Percentiles rank a stretch among this genome's conserved stretches.
Evolutionary conservation across 2,329 filamentous ascomycete genomes (phyloP).

Genomic region (Ophiostoma montium): DNA sequence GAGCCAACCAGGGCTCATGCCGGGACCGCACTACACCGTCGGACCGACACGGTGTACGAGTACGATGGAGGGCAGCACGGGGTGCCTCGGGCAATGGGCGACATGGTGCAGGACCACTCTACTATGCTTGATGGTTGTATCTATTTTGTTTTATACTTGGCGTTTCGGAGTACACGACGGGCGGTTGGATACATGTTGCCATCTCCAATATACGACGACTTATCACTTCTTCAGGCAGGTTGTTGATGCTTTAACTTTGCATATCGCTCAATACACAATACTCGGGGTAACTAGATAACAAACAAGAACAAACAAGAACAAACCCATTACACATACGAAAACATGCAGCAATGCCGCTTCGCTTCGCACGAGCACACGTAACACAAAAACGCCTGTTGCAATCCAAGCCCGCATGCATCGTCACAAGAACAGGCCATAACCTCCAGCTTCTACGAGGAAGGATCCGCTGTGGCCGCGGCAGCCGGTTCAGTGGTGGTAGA

Average conservation of each 20-base stretch:
- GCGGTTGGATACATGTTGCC: background rate
- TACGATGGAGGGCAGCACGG: background rate
- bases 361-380: no score
- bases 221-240: no score
- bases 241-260: no score
- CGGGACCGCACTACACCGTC: no score
- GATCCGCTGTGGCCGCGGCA: background rate
- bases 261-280: no score
- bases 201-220: no score
- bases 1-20: no score
- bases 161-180: background rate
- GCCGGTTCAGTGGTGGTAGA: background rate
- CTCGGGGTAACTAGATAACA: no score
- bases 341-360: no score
- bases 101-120: background rate
- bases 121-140: background rate
- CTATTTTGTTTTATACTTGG: background rate
- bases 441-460: background rate
- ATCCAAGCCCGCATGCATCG: background rate
- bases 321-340: background rate
- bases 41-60: no score
- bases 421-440: background rate
- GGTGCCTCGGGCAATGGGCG: no score
- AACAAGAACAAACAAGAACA: no score
- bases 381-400: background rate